Base-by-base conservation (phyloP, 306 rosid genomes). In the Corylus americana region DNA sequence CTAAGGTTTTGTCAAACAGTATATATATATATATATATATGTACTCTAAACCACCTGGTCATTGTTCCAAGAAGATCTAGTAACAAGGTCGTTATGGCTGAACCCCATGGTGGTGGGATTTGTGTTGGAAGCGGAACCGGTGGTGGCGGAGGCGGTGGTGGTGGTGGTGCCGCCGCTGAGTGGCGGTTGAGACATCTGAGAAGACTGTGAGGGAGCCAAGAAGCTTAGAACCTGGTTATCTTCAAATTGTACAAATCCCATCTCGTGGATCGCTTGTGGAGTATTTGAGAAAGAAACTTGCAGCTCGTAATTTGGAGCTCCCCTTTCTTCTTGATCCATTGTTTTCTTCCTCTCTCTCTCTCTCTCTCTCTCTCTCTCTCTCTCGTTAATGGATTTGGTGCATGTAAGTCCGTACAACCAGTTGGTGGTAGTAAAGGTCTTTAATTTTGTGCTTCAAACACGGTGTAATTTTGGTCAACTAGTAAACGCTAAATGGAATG, bases 161-260 rank as follows among this genome's bases (percentile, higher is more conserved):
- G 42, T 31, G 44, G 45, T 42, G 83, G 64, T 3, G 58, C 37
- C 80, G 71, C 35, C 2, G 35, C 35, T 3, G 35, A 31, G 35
- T 1, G 62, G 78, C 4, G 77, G 73, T 74, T 86, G 89, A 69
- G 77, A 81, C 13, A 77, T 78, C 22, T 80, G 91, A 44, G 89
- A 78, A 57, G 86, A 74, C 75, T 85, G 89, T 5, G 87, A 79
- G 4, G 97, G 91, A 5, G 92, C 83, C 80, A 94, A 79, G 88
- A 94, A 94, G 81, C 97, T 92, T 78, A 92, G 89, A 7, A 92
- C 92, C 14, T 92, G 95, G 76, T 82, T 89, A 77, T 90, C 92
- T 78, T 92, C 92, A 63, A 92, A 92, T 53, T 92, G 97, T 17
- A 87, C 92, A 76, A 91, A 94, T 20, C 94, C 92, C 91, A 94